Percentiles rank a stretch among this genome's conserved stretches.
These are phyloP conservation scores for Heterococcus sp. DNA, from an alignment of 108 stramenopile species.

Conservation along the genomic window DNA sequence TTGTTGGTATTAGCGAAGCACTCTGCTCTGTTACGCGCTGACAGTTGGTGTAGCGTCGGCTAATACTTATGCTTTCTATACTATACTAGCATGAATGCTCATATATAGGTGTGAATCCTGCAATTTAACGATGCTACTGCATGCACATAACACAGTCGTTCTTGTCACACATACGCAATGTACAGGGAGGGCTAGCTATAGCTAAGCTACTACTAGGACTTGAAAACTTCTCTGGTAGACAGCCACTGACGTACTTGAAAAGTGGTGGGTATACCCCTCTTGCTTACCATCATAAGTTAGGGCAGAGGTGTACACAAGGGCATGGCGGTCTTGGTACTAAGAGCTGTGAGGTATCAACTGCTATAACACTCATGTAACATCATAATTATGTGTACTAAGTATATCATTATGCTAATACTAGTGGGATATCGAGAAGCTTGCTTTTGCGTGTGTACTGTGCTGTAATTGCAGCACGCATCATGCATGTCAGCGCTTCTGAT, in stretches of 20 bases:
- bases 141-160: too few relatives aligned
- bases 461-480: too few relatives aligned
- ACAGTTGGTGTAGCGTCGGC: too few relatives aligned
- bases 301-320: conserved; percentile 1
- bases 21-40: too few relatives aligned
- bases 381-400: neutral
- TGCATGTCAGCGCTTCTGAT: too few relatives aligned
- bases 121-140: too few relatives aligned
- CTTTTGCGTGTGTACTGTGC: too few relatives aligned
- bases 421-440: neutral
- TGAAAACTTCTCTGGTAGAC: conserved; percentile 43
- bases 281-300: conserved; percentile 46
- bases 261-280: conserved; percentile 28
- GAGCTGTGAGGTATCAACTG: neutral
- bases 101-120: too few relatives aligned
- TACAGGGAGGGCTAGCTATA: conserved; percentile 46
- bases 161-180: too few relatives aligned
- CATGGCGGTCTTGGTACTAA: neutral
- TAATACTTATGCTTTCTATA: too few relatives aligned
- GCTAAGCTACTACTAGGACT: conserved; percentile 45
- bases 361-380: neutral
- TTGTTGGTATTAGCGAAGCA: too few relatives aligned
- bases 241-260: conserved; percentile 51
- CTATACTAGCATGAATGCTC: too few relatives aligned
- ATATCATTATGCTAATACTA: neutral